Conservation (phyloP, 148 eudicot species). For the Chenopodium quinoa region DNA sequence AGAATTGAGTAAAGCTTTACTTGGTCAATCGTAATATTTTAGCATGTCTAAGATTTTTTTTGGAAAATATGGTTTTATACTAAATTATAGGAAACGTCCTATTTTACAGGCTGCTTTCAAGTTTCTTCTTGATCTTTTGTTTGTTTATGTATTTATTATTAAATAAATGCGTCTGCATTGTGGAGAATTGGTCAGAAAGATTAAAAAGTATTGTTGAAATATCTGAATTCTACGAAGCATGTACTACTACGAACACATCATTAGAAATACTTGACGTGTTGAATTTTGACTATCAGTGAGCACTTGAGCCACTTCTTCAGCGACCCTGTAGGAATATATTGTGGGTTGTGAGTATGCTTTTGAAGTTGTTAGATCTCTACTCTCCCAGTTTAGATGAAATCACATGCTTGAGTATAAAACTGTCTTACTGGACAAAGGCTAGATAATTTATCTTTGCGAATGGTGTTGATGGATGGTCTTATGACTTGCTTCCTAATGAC, state of each 20-base stretch:
- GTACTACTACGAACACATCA: no score
- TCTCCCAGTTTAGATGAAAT: neutral
- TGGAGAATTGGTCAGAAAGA: conserved; percentile 16
- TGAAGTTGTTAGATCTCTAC: neutral
- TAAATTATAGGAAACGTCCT: neutral
- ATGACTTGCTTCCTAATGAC: neutral
- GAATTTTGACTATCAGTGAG: neutral
- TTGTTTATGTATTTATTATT: neutral
- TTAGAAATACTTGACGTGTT: neutral
- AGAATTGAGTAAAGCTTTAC: neutral
- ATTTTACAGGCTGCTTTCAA: neutral
- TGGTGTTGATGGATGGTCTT: neutral
- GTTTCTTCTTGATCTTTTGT: neutral
- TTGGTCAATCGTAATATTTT: neutral
- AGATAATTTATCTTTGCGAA: neutral
- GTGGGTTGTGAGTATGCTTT: neutral
- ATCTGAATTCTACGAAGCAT: neutral
- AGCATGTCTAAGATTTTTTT: neutral
- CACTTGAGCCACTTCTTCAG: neutral
- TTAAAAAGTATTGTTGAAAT: neutral
- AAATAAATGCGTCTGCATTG: neutral
- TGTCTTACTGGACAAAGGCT: neutral
- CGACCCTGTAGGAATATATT: neutral
- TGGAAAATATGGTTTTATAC: neutral
- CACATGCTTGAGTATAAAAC: neutral